A percentile compares a stretch with the other conserved stretches of the same genome.
These are phyloP conservation scores for Nemania bipapillata DNA, from an alignment of 2,329 filamentous ascomycete genomes.

Conservation along the genomic window DNA sequence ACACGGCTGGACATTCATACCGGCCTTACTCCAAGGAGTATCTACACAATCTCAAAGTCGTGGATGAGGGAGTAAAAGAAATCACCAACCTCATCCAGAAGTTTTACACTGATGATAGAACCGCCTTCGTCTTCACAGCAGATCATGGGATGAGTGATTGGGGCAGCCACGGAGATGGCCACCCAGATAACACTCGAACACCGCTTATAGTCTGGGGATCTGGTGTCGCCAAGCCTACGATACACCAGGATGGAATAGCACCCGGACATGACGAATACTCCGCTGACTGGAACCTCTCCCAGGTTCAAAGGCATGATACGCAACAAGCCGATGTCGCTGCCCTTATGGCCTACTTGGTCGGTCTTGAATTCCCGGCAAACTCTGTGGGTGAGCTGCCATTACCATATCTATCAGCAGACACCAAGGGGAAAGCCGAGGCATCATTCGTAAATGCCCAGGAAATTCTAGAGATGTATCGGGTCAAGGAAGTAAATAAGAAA, in stretches of 20 bases:
- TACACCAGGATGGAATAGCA: constrained; percentile 65
- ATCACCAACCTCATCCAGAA: constrained; percentile 82
- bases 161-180: constrained; percentile 98
- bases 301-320: constrained; percentile 88
- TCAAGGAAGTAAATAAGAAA: constrained; percentile 89
- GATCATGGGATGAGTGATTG: constrained; percentile 99
- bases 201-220: constrained; percentile 94
- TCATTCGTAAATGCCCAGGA: constrained; percentile 84
- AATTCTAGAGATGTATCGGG: constrained; percentile 93
- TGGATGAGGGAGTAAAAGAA: constrained; percentile 88
- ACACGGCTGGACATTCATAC: constrained; percentile 87
- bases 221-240: constrained; percentile 80
- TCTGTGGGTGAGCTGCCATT: constrained; percentile 93
- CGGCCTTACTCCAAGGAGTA: constrained; percentile 96
- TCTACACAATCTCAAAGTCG: constrained; percentile 90
- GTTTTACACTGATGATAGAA: constrained; percentile 86
- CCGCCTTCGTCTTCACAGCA: constrained; percentile 95
- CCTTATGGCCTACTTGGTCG: constrained; percentile 91
- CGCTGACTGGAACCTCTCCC: constrained; percentile 83
- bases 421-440: constrained; percentile 82
- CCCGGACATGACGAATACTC: constrained; percentile 93
- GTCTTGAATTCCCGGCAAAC: constrained; percentile 91
- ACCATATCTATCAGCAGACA: constrained; percentile 77
- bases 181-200: constrained; percentile 95
- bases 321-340: constrained; percentile 93